Percentiles rank a stretch among this genome's conserved stretches.
phyloP scores from a whole-genome alignment of 108 stramenopile genomes.

The Skeletonema marinoi region DNA sequence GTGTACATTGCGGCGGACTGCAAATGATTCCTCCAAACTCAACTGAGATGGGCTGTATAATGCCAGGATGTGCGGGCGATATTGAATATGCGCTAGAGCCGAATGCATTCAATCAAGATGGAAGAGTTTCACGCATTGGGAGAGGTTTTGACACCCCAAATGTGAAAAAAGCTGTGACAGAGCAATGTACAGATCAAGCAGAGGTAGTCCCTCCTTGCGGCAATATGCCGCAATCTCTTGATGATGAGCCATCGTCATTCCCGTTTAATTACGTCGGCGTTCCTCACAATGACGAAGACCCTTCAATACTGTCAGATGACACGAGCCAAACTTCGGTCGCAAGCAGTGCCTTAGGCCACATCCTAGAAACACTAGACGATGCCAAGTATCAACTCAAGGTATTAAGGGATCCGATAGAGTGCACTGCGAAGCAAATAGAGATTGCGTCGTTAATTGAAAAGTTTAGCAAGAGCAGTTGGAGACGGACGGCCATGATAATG shows the following conservation, averaged over 20 bases:
- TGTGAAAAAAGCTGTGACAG: neutral
- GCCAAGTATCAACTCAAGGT: conserved; percentile 27
- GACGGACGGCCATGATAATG: conserved; percentile 10
- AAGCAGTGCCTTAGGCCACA: conserved; percentile 22
- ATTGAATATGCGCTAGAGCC: neutral
- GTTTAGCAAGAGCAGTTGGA: conserved; percentile 9
- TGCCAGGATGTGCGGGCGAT: conserved; percentile 3
- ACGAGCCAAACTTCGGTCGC: conserved; percentile 19
- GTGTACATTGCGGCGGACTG: conserved; percentile 17
- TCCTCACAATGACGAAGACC: conserved; percentile 11
- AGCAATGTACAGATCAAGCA: neutral
- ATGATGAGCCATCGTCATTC: neutral
- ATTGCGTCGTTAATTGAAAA: conserved; percentile 33
- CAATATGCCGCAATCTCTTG: neutral
- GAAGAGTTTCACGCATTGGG: neutral
- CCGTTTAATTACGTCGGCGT: neutral
- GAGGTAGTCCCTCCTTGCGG: neutral
- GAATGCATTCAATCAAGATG: neutral
- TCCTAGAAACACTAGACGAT: conserved; percentile 19
- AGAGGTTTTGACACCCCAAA: neutral
- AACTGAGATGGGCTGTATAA: conserved; percentile 20
- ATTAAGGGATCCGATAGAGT: neutral
- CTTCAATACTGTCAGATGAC: conserved; percentile 31
- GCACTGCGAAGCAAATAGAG: conserved; percentile 18
- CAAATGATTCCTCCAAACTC: conserved; percentile 31